Evolutionary conservation across 192 early-diverging fungal species (phyloP), one percentile per base, ranked within the genome.

Genomic region (Radiomyces spectabilis): DNA sequence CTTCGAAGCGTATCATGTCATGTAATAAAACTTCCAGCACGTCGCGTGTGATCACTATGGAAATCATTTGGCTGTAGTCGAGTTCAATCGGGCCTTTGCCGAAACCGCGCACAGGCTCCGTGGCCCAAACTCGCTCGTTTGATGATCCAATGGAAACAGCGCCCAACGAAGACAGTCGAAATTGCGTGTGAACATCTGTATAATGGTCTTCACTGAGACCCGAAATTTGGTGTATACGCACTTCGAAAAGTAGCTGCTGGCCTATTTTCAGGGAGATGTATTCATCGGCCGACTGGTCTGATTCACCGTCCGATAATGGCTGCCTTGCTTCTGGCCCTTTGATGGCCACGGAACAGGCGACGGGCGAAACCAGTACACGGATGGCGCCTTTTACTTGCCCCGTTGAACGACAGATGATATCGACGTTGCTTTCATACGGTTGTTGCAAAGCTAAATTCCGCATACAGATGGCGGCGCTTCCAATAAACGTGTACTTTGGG

Each of bases 131-230:
- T 6, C 71, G 66, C 39, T 80, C 79, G 1, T 44, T 65, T 0
- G 50, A 30, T 8, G 72, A 51, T 30, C 60, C 57, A 10, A 69
- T 59, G 26, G 48, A 24, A 12, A 62, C 59, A 18, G 58, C 74
- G 12, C 75, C 78, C 61, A 86, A 85, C 3, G 80, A 78, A 2
- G 77, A 82, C 3, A 80, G 54, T 41, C 78, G 66, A 65, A 86
- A 89, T 41, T 89, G 87, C 26, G 76, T 74, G 53, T 89, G 87
- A 15, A 89, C 75, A 48, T 86, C 76, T 15, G 76, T 75, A 65
- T 66, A 88, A 37, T 79, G 67, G 15, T 58, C 49, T 53, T 83
- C 84, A 29, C 52, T 63, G 8, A 89, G 57, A 3, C 84, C 84
- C 4, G 58, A 74, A 1, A 88, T 37, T 25, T 83, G 75, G 4